Conservation (phyloP, 331 rosid species). For the Quercus phellos region DNA sequence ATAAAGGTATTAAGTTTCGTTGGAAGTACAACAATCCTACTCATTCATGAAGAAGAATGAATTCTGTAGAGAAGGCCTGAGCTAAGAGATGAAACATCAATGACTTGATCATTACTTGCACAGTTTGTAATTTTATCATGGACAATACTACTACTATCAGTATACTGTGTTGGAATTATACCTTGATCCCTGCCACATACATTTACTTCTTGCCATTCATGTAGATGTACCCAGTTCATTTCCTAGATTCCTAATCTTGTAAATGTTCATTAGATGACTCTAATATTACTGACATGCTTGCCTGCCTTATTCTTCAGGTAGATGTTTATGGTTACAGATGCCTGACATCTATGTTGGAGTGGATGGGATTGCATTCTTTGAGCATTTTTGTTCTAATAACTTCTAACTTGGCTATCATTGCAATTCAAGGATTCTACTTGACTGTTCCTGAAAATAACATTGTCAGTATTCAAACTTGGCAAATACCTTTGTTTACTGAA, state of each 20-base stretch:
- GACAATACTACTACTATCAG: background rate
- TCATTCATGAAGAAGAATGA: background rate
- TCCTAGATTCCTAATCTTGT: background rate
- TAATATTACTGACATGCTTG: constrained; percentile 7
- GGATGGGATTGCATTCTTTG: constrained; percentile 88
- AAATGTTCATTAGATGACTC: background rate
- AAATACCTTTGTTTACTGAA: background rate
- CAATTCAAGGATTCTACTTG: constrained; percentile 76
- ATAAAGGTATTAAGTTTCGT: background rate
- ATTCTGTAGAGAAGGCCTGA: background rate
- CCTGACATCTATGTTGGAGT: constrained; percentile 58
- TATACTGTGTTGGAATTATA: background rate
- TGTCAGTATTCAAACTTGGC: constrained; percentile 37
- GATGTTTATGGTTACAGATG: constrained; percentile 60
- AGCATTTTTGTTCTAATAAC: constrained; percentile 61
- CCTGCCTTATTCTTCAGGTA: constrained; percentile 47
- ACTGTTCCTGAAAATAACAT: constrained; percentile 56
- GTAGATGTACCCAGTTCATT: background rate
- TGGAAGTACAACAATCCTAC: background rate
- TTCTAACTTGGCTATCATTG: constrained; percentile 67
- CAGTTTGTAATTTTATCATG: background rate
- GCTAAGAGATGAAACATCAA: background rate
- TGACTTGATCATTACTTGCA: background rate
- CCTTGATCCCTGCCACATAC: background rate
- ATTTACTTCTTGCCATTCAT: background rate